Evolutionary conservation across 768 basidiomycete species (phyloP), one percentile per base, ranked within the genome.

Genomic region (Scleroderma citrinum): DNA sequence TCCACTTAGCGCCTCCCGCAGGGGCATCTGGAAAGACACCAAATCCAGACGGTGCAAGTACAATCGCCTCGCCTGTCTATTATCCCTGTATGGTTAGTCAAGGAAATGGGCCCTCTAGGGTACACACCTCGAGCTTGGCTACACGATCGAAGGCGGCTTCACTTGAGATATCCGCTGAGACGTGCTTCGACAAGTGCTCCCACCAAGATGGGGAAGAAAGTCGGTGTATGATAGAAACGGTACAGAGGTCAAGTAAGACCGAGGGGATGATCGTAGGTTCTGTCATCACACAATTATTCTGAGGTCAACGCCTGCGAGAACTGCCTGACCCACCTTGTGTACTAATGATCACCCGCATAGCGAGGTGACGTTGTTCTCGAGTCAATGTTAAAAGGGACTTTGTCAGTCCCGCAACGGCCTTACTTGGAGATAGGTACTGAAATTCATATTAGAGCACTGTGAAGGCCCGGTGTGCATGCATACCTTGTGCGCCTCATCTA

Each of bases 191-290:
- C 1, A 88, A 59, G 54, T 87, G 83, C 0, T 80, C 73, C 80
- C 83, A 85, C 86, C 86, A 87, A 2, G 81, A 72, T 0, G 83
- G 82, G 0, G 87, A 87, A 0, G 85, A 85, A 61, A 88, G 88
- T 1, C 86, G 72, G 53, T 87, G 86, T 2, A 87, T 54, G 17
- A 88, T 76, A 0, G 78, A 64, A 1, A 86, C 68, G 1, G 77
- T 77, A 47, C 84, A 86, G 1, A 87, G 69, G 50, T 85, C 85
- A 1, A 88, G 67, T 3, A 88, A 64, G 0, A 81, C 78, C 0
- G 83, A 73, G 3, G 85, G 85, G 1, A 87, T 76, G 5, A 86
- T 79, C 0, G 84, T 87, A 0, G 87, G 87, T 51, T 88, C 83
- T 87, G 56, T 7, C 43, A 26, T 20, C 5, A 10, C 59, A 3